Percentiles rank a stretch among this genome's conserved stretches.
These are phyloP conservation scores for Dimargaris cristalligena DNA, from an alignment of 192 early-diverging fungal genomes.

Conservation along the genomic window DNA sequence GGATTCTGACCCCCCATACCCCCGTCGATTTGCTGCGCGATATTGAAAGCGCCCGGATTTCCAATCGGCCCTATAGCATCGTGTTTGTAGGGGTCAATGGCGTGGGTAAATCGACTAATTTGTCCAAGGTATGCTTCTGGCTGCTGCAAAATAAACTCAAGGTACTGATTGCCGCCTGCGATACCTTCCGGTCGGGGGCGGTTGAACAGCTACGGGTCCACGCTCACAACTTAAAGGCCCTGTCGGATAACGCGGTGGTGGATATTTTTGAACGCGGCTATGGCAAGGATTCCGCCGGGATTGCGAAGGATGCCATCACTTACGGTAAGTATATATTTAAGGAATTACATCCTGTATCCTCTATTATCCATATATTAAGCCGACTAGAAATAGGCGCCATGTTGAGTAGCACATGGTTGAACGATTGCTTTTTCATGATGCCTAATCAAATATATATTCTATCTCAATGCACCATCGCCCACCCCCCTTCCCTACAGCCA, in stretches of 20 bases:
- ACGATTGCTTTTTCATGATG: no score
- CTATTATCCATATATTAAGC: no score
- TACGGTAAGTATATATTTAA: no score
- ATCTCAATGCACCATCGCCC: no score
- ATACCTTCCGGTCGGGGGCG: conserved; percentile 90
- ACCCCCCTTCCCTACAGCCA: no score
- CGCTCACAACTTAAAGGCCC: conserved; percentile 65
- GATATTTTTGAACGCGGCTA: conserved; percentile 91
- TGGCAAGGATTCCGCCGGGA: conserved; percentile 89
- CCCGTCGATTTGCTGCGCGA: conserved; percentile 84
- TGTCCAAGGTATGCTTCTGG: conserved; percentile 93
- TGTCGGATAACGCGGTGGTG: conserved; percentile 46
- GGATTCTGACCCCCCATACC: conserved; percentile 75
- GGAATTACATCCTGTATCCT: no score
- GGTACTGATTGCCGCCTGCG: conserved; percentile 87
- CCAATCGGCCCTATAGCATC: conserved; percentile 69
- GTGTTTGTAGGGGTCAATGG: conserved; percentile 94
- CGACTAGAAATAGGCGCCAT: no score
- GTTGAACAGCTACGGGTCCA: conserved; percentile 92
- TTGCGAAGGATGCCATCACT: conserved; percentile 83
- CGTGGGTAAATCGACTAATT: conserved; percentile 83
- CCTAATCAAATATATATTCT: no score
- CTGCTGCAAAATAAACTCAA: conserved; percentile 78
- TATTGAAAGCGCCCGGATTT: conserved; percentile 48
- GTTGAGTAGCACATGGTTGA: no score